These are phyloP conservation scores for Cyclotella kingstonii DNA, from an alignment of 108 stramenopile genomes.

Conservation along the genomic window DNA sequence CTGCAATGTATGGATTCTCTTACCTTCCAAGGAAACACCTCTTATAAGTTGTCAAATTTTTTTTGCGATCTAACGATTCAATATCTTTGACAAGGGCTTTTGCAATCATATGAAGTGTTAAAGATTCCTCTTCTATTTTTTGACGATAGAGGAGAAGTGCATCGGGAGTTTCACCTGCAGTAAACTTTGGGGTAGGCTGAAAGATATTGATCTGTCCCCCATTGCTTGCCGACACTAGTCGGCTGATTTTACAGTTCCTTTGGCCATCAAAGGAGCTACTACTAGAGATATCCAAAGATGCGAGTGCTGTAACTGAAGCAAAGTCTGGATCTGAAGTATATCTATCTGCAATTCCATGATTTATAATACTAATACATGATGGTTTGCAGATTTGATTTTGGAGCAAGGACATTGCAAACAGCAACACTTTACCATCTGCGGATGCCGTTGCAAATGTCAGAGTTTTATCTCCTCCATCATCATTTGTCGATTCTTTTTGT, in stretches of 20 bases:
- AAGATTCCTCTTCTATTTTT: conserved; percentile 55
- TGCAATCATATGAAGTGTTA: conserved; percentile 25
- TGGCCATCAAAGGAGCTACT: neutral
- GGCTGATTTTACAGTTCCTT: conserved; percentile 1
- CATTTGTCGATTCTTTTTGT: neutral
- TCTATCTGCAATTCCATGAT: conserved; percentile 20
- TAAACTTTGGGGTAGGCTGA: neutral
- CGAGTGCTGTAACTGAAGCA: conserved; percentile 8
- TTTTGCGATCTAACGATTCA: conserved; percentile 15
- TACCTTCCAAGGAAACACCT: conserved; percentile 20
- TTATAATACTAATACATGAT: conserved; percentile 20
- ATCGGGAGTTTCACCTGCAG: conserved; percentile 8
- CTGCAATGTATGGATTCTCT: neutral
- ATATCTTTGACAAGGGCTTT: conserved; percentile 2
- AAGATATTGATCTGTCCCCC: conserved; percentile 28
- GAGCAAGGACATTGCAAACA: conserved; percentile 10
- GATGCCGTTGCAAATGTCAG: conserved; percentile 17
- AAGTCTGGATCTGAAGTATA: conserved; percentile 13
- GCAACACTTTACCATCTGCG: conserved; percentile 36
- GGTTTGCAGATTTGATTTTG: conserved; percentile 18
- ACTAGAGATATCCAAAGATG: neutral
- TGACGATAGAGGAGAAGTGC: conserved; percentile 34
- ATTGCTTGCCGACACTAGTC: conserved; percentile 21
- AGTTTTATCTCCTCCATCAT: conserved; percentile 1
- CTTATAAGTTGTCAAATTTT: conserved; percentile 8